Conservation (phyloP, 768 basidiomycete genomes). For the Auricularia cornea region DNA sequence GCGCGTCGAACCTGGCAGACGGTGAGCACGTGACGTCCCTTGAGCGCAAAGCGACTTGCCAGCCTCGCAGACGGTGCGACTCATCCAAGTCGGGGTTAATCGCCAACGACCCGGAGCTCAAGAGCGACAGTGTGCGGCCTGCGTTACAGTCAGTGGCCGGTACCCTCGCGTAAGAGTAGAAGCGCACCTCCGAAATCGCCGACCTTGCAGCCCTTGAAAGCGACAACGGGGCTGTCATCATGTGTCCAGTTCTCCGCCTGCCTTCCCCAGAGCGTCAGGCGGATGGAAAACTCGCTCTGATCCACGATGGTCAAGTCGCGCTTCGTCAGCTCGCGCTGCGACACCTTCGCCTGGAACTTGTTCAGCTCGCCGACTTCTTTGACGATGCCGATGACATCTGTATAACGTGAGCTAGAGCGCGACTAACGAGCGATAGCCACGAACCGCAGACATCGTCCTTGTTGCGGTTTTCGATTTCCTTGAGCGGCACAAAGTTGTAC, state of each 20-base stretch:
- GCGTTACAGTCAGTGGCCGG: not conserved
- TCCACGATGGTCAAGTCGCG: constrained; percentile 88
- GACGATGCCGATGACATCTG: constrained; percentile 87
- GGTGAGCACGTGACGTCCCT: not conserved
- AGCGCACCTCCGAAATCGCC: constrained; percentile 72
- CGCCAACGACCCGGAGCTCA: constrained; percentile 71
- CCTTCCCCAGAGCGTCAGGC: constrained; percentile 92
- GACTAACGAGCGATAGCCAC: constrained; percentile 12
- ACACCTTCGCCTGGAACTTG: constrained; percentile 69
- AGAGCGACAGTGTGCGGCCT: constrained; percentile 78
- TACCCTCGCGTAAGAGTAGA: too few relatives aligned
- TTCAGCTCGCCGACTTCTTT: constrained; percentile 64
- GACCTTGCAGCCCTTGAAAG: constrained; percentile 90
- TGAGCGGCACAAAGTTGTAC: constrained; percentile 71
- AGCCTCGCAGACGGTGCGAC: constrained; percentile 77
- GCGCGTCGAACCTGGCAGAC: constrained; percentile 51
- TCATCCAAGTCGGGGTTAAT: constrained; percentile 89
- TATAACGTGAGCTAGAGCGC: not conserved
- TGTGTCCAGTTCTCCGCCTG: constrained; percentile 76
- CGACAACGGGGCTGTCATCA: constrained; percentile 61
- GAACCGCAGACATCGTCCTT: constrained; percentile 83
- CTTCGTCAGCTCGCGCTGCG: constrained; percentile 74
- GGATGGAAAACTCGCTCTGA: constrained; percentile 63
- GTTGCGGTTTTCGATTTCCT: constrained; percentile 47
- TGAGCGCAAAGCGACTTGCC: constrained; percentile 37